Percentiles rank a stretch among this genome's conserved stretches.
Conservation (phyloP, 371 early-diverging fungal genomes). For the Mortierella sp. region DNA sequence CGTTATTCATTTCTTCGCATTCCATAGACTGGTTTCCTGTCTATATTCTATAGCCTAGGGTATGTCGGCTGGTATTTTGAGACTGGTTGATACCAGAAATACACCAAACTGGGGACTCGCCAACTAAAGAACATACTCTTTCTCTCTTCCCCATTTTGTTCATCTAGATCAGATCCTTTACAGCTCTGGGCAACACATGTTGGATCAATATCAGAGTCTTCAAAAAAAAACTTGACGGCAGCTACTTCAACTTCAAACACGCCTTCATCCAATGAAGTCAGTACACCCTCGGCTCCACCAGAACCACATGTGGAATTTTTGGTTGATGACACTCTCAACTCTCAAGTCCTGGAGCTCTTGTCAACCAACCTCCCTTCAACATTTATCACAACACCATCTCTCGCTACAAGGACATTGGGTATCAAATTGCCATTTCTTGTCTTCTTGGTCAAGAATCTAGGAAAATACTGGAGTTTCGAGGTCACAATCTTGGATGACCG, state of each 20-base stretch:
- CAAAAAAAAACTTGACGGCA: conserved; percentile 2
- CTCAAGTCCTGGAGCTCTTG: conserved; percentile 83
- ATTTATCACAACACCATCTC: conserved; percentile 89
- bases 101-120: too few relatives aligned
- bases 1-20: neutral
- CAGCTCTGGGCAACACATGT: conserved; percentile 79
- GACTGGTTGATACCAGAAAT: neutral
- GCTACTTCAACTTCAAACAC: conserved; percentile 4
- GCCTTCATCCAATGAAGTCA: conserved; percentile 6
- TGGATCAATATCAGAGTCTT: conserved; percentile 55
- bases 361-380: conserved; percentile 86
- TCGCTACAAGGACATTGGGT: conserved; percentile 83
- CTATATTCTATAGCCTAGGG: conserved; percentile 92
- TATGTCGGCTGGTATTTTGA: conserved; percentile 60
- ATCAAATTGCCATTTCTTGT: conserved; percentile 93
- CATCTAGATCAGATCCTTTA: conserved; percentile 81
- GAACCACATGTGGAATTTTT: conserved; percentile 82
- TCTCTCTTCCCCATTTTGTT: conserved; percentile 2
- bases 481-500: conserved; percentile 89
- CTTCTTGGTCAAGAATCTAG: conserved; percentile 87
- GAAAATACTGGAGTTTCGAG: conserved; percentile 93
- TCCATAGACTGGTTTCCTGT: conserved; percentile 87
- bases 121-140: too few relatives aligned
- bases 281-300: conserved; percentile 6
- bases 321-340: conserved; percentile 86